Conservation (phyloP, 2,329 filamentous ascomycete species). For the Neophaeococcomyces mojaviensis region DNA sequence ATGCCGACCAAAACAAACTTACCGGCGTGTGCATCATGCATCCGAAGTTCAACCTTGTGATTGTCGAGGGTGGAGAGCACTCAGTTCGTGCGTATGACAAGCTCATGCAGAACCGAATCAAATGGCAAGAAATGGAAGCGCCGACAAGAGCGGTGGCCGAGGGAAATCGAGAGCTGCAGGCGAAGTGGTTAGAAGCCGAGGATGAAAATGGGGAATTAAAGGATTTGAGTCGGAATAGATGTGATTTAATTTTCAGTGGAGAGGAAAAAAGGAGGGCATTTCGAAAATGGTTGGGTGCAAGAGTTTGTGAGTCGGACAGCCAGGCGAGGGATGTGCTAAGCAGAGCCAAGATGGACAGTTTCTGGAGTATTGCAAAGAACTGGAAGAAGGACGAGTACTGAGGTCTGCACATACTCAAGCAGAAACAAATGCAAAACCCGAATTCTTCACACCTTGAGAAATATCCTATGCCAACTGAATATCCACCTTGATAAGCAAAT, state of each 20-base stretch:
- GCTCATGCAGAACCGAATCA: constrained; percentile 84
- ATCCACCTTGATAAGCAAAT: too few relatives aligned
- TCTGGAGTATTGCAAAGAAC: constrained; percentile 85
- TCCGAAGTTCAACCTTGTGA: constrained; percentile 77
- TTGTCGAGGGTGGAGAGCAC: constrained; percentile 84
- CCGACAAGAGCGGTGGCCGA: constrained; percentile 49
- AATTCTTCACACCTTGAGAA: too few relatives aligned
- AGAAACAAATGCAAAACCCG: too few relatives aligned
- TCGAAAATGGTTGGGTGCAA: constrained; percentile 72
- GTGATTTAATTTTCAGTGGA: constrained; percentile 81
- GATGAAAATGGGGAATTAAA: constrained; percentile 65
- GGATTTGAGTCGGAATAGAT: constrained; percentile 75
- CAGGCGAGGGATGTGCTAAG: constrained; percentile 75
- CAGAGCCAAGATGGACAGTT: constrained; percentile 84
- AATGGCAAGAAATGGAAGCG: constrained; percentile 84
- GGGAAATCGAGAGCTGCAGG: constrained; percentile 54
- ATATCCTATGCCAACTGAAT: too few relatives aligned
- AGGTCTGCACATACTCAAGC: too few relatives aligned
- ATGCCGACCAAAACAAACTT: constrained; percentile 79
- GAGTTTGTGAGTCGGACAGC: constrained; percentile 86
- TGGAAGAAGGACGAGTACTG: constrained; percentile 30
- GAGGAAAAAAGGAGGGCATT: constrained; percentile 74
- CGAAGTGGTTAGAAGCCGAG: constrained; percentile 69
- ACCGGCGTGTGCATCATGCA: constrained; percentile 90
- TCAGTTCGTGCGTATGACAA: constrained; percentile 82